Evolutionary conservation across 768 basidiomycete species (phyloP), one percentile per base, ranked within the genome.

Genomic region (Boletus reticuloceps): DNA sequence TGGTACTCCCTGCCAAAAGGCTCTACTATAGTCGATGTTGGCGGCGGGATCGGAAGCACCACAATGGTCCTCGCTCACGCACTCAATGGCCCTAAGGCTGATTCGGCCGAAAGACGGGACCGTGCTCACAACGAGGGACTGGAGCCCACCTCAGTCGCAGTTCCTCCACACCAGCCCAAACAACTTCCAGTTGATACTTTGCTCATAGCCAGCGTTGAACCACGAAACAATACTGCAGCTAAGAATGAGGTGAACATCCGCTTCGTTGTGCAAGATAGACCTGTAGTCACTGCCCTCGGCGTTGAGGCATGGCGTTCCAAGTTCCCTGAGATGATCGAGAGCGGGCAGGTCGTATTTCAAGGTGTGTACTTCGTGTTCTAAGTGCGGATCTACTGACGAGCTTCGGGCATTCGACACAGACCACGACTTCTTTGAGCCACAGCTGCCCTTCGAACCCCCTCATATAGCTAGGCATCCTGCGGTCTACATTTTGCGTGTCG

Each of bases 351-450:
- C 2, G 60, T 67, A 45, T 85, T 88, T 59, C 80, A 82, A 75
- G 79, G 82, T 60, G 27, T 47, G 55, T 40, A 20, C 6, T 48
- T 49, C n/a, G 19, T 29, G 22, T 1, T 32, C 7, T n/a, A 14
- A 12, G 4, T 3, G 25, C 1, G 20, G 32, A 13, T 5, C 41
- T 6, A 47, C 29, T 48, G n/a, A 52, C 16, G 1, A n/a, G 6
- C 16, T 9, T 14, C 5, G 11, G 13, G 1, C 44, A 34, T 39
- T 39, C 41, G 7, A 50, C 29, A 38, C 49, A 83, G 86, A 79
- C 2, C 89, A 91, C 61, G 87, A 91, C 71, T 91, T 91, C 66
- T 91, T 91, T 66, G 79, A 75, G 5, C 79, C 82, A 0, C 89
- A 91, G 63, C 70, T 72, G 1, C 50, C 66, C 14, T 56, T 68